Base-by-base conservation (phyloP, 1,284 basidiomycete species). In the Puccinia coronata region DNA sequence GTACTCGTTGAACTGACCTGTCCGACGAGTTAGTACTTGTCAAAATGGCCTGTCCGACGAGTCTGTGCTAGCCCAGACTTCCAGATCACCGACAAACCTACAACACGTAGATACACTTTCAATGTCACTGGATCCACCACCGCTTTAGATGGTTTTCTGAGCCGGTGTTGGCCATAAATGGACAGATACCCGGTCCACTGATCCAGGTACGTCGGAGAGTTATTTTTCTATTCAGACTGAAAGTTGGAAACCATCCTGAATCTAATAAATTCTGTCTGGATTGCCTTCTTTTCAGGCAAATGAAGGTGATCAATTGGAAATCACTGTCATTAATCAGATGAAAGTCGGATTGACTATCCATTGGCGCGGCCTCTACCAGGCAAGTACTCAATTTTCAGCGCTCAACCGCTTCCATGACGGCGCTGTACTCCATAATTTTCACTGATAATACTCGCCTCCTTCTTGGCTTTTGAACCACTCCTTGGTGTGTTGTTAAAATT, bases 111-210 rank as follows among this genome's bases (percentile, higher is more conserved):
- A 31, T 85, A 82, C 67, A 82, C 83, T 31, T 84, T 82, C 78
- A 83, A 72, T 14, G 63, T 85, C 36, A 82, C 84, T 18, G 81
- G 83, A 28, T 80, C 82, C 0, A 49, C 77, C 6, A 72, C 73
- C 69, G 1, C 87, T 0, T 87, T 87, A 0, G 88, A 87, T 63
- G 88, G 87, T 0, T 84, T 87, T 11, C 82, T 83, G 47, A 87
- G 87, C 82, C 83, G 0, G 88, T 89, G 87, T 83, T 88, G 9
- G 88, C 88, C 2, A 87, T 89, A 28, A 90, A 90, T 69, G 88
- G 87, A 2, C 85, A 87, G 80, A 88, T 84, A 69, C 89, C 89
- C 0, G 89, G 89, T 0, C 89, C 89, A 0, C 86, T 88, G 4
- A 87, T 90, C 77, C 87, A 89, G 82, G 89, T 86, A 0, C 89